These are phyloP conservation scores for Cercospora sesami DNA, from an alignment of 2,329 filamentous ascomycete species.

Conservation along the genomic window DNA sequence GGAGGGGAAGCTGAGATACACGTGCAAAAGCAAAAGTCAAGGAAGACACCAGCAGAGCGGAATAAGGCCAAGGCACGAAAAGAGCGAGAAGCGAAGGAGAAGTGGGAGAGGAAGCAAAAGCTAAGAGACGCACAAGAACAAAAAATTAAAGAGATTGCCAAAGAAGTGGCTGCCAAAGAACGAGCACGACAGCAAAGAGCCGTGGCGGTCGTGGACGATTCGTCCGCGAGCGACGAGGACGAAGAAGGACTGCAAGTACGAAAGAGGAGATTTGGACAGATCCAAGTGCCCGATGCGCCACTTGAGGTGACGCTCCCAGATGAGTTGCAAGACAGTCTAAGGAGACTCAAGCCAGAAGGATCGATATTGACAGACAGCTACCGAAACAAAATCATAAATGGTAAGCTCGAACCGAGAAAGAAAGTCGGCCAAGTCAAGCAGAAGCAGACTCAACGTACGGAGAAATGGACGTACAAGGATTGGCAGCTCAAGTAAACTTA, in stretches of 20 bases:
- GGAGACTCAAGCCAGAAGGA: conserved; percentile 78
- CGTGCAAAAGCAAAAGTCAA: conserved; percentile 69
- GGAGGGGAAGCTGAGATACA: conserved; percentile 63
- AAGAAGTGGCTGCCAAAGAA: conserved; percentile 63
- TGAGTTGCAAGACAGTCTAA: conserved; percentile 52
- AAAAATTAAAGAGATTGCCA: conserved; percentile 69
- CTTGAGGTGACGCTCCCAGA: conserved; percentile 53
- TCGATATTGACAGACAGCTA: conserved; percentile 91
- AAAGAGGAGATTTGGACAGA: conserved; percentile 70
- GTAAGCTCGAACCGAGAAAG: conserved; percentile 82
- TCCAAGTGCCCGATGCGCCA: conserved; percentile 69
- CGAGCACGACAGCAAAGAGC: conserved; percentile 33
- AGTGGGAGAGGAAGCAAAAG: conserved; percentile 74
- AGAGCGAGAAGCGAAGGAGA: conserved; percentile 74
- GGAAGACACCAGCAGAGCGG: conserved; percentile 82
- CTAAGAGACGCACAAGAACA: conserved; percentile 70
- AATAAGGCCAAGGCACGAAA: conserved; percentile 89
- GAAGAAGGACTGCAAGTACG: conserved; percentile 53
- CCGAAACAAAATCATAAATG: conserved; percentile 80
- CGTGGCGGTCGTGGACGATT: conserved; percentile 1
- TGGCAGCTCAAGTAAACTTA: conserved; percentile 59
- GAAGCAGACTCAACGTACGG: conserved; percentile 75
- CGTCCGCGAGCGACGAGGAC: conserved; percentile 32
- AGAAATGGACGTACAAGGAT: conserved; percentile 99
- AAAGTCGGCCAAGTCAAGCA: conserved; percentile 80